phyloP scores from a whole-genome alignment of 352 stramenopile species.

The Pythium volutum region DNA sequence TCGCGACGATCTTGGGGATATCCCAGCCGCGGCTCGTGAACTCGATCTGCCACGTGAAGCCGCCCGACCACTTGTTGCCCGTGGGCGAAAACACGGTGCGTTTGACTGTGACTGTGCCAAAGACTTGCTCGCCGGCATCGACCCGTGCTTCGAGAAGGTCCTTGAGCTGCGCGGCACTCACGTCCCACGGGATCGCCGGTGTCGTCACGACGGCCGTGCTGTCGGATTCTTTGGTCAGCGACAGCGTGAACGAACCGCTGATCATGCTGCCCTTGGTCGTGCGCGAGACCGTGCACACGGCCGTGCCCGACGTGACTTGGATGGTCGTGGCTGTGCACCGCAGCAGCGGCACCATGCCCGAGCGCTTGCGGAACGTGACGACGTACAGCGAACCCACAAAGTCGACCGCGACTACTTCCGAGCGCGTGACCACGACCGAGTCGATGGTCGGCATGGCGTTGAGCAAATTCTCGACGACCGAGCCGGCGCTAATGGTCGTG shows the following conservation, averaged over 20 bases:
- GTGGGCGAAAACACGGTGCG: slow-evolving; percentile 80
- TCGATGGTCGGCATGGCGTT: slow-evolving; percentile 40
- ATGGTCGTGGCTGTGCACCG: slow-evolving; percentile 36
- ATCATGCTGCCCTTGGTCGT: slow-evolving; percentile 64
- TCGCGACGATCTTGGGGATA: slow-evolving; percentile 73
- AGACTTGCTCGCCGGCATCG: slow-evolving; percentile 55
- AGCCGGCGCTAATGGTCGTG: slow-evolving; percentile 35
- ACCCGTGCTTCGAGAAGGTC: slow-evolving; percentile 40
- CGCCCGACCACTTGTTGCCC: slow-evolving; percentile 89
- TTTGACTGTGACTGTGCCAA: slow-evolving; percentile 83
- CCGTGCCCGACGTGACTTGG: slow-evolving; percentile 26
- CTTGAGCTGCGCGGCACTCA: slow-evolving; percentile 62
- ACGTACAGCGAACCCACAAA: slow-evolving; percentile 66
- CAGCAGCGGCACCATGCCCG: slow-evolving; percentile 55
- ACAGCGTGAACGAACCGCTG: slow-evolving; percentile 57
- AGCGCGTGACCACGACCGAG: slow-evolving; percentile 43
- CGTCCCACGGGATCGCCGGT: slow-evolving; percentile 67
- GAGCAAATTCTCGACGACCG: slow-evolving; percentile 41
- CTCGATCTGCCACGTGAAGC: slow-evolving; percentile 93
- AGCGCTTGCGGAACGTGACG: slow-evolving; percentile 60
- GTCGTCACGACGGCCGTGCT: slow-evolving; percentile 20
- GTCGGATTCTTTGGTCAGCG: slow-evolving; percentile 43
- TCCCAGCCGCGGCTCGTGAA: slow-evolving; percentile 84
- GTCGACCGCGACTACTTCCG: slow-evolving; percentile 29
- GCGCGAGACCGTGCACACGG: slow-evolving; percentile 33